Conservation (phyloP, 352 stramenopile genomes). For the Phytopythium litorale region DNA sequence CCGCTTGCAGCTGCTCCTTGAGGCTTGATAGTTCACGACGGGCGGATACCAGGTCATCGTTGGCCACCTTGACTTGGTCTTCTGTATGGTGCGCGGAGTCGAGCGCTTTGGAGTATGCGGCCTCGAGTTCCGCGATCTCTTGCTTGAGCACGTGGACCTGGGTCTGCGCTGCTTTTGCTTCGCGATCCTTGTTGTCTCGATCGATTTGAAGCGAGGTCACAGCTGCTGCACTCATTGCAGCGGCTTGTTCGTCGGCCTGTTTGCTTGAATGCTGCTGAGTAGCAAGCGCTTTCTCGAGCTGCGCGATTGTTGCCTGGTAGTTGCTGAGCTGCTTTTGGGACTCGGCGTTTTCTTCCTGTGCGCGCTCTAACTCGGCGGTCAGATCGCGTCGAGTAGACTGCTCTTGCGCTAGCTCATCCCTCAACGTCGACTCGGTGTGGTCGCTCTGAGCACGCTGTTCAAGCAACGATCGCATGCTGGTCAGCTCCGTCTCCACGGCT, state of each 20-base stretch:
- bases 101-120: neutral
- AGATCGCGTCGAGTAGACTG: conserved; percentile 13
- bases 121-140: conserved; percentile 18
- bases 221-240: conserved; percentile 14
- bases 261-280: conserved; percentile 17
- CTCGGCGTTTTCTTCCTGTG: conserved; percentile 16
- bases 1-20: conserved; percentile 13
- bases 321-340: conserved; percentile 26
- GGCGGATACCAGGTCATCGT: conserved; percentile 4
- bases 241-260: conserved; percentile 19
- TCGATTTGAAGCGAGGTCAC: conserved; percentile 17
- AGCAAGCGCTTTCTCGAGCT: conserved; percentile 31
- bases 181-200: conserved; percentile 19
- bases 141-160: conserved; percentile 17
- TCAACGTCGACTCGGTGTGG: conserved; percentile 11
- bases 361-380: conserved; percentile 20
- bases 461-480: conserved; percentile 13
- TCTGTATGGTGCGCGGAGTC: neutral
- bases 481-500: conserved; percentile 32
- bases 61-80: neutral
- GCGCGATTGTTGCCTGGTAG: conserved; percentile 17
- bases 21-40: conserved; percentile 15
- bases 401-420: conserved; percentile 10
- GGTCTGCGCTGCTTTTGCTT: conserved; percentile 16
- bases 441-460: conserved; percentile 14